These are phyloP conservation scores for Setomelanomma holmii DNA, from an alignment of 2,329 filamentous ascomycete species.

Conservation along the genomic window DNA sequence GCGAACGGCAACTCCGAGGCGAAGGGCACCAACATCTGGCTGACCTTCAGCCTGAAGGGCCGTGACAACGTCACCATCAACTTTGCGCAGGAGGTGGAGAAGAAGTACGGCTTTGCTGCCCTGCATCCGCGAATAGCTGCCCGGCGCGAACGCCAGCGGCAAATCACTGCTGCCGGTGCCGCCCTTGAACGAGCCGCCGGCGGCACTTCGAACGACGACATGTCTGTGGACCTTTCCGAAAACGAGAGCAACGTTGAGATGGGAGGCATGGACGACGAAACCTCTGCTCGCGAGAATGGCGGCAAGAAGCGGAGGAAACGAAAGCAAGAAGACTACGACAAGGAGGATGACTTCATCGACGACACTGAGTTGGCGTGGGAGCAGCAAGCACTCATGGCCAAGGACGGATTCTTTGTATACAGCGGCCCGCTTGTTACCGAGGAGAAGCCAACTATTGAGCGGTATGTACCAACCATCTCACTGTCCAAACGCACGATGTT, in stretches of 20 bases:
- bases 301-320: constrained; percentile 82
- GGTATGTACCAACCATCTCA: no score
- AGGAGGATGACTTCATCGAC: constrained; percentile 76
- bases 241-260: constrained; percentile 87
- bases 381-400: constrained; percentile 89
- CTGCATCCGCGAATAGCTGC: constrained; percentile 90
- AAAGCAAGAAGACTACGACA: constrained; percentile 72
- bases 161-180: constrained; percentile 87
- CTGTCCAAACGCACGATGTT: no score
- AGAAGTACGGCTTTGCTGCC: constrained; percentile 92
- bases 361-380: constrained; percentile 96
- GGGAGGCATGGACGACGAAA: constrained; percentile 65
- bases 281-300: constrained; percentile 53
- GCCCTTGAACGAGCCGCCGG: constrained; percentile 79
- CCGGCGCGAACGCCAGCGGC: constrained; percentile 83
- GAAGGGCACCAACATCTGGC: constrained; percentile 74
- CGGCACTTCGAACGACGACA: constrained; percentile 76
- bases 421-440: constrained; percentile 89
- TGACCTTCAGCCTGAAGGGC: constrained; percentile 81
- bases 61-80: constrained; percentile 92
- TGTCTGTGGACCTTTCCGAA: constrained; percentile 77
- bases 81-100: constrained; percentile 91
- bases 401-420: constrained; percentile 98
- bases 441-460: constrained; percentile 74
- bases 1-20: constrained; percentile 53